Percentiles rank a stretch among this genome's conserved stretches.
Evolutionary conservation across 345 rosid genomes (phyloP).

Genomic region (Schrenkiella parvula): DNA sequence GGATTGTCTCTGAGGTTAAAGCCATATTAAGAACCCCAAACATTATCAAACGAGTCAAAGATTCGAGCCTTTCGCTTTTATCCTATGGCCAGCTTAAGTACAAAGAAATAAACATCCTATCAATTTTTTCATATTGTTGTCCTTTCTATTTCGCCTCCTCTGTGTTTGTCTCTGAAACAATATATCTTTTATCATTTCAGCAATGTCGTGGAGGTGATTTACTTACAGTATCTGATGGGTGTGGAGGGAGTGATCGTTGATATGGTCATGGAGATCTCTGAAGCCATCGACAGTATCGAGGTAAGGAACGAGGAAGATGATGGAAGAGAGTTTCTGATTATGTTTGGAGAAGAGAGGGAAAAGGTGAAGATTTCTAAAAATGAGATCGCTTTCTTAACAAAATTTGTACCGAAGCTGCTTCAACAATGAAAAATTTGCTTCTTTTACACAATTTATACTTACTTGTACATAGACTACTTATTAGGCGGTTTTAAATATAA

Average conservation of each 20-base stretch:
- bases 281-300: slow-evolving; percentile 37
- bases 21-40: slow-evolving; percentile 51
- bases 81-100: slow-evolving; percentile 73
- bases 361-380: slow-evolving; percentile 40
- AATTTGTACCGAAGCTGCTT: slow-evolving; percentile 37
- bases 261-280: slow-evolving; percentile 49
- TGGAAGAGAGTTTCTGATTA: neutral
- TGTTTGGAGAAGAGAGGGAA: slow-evolving; percentile 17
- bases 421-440: slow-evolving; percentile 13
- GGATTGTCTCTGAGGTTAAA: slow-evolving; percentile 63
- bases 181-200: slow-evolving; percentile 26
- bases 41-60: slow-evolving; percentile 41
- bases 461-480: neutral
- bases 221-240: slow-evolving; percentile 57
- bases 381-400: slow-evolving; percentile 43
- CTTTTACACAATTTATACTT: neutral
- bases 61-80: slow-evolving; percentile 48
- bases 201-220: slow-evolving; percentile 55
- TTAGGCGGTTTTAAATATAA: neutral
- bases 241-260: slow-evolving; percentile 67
- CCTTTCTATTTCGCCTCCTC: neutral
- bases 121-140: neutral
- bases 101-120: neutral
- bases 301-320: slow-evolving; percentile 8
- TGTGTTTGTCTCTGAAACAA: neutral